Percentiles rank a stretch among this genome's conserved stretches.
Evolutionary conservation across 163 green algal species (phyloP).

Genomic region (Chlamydomonas reinhardtii): DNA sequence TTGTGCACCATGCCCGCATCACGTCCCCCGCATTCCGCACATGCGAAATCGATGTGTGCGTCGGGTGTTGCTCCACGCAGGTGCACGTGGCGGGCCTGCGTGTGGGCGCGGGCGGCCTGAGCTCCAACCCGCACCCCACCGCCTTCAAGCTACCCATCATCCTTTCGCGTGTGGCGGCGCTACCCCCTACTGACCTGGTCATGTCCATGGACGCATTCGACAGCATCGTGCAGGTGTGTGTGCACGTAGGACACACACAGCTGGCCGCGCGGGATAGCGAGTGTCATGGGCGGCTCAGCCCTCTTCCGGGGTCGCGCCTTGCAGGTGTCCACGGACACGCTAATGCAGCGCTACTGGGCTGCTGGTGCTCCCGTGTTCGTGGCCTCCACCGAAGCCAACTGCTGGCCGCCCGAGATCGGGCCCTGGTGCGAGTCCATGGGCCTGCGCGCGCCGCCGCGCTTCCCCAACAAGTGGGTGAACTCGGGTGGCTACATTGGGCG

Average conservation of each 20-base stretch:
- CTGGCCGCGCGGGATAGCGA: too few relatives aligned
- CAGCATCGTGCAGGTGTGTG: neutral
- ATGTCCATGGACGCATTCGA: neutral
- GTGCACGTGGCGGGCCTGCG: neutral
- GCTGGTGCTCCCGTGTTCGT: neutral
- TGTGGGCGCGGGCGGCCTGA: too few relatives aligned
- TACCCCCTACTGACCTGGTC: neutral
- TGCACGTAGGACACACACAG: too few relatives aligned
- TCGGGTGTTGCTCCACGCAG: too few relatives aligned
- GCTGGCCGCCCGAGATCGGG: neutral
- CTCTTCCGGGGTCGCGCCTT: too few relatives aligned
- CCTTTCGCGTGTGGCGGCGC: neutral
- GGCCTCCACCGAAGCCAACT: neutral
- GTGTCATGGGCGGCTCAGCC: too few relatives aligned
- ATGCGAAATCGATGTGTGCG: too few relatives aligned
- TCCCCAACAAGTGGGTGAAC: constrained; percentile 3
- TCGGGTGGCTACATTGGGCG: neutral
- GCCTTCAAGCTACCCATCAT: neutral
- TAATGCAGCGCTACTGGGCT: neutral
- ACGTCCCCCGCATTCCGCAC: too few relatives aligned
- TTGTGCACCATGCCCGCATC: too few relatives aligned
- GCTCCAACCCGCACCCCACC: neutral
- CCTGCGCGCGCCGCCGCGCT: too few relatives aligned
- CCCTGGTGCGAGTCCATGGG: neutral
- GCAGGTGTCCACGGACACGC: neutral